Evolutionary conservation across 306 rosid species (phyloP).

Genomic region (Parietaria judaica): DNA sequence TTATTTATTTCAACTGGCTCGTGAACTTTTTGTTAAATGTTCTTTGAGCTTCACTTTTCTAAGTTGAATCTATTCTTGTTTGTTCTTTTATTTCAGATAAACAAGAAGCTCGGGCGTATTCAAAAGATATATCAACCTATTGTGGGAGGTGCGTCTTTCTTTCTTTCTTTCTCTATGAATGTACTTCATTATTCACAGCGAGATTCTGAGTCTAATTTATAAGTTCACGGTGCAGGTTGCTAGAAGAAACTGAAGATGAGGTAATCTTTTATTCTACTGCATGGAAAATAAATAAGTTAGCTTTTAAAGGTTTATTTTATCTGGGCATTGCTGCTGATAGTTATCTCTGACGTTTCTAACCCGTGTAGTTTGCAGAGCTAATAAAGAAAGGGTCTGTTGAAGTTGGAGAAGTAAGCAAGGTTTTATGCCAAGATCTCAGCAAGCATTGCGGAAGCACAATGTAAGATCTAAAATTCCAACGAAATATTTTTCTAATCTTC

Average conservation of each 20-base stretch:
- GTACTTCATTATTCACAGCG: neutral
- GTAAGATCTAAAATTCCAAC: slow-evolving; percentile 28
- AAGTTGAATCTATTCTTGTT: too few relatives aligned
- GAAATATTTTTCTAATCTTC: slow-evolving; percentile 5
- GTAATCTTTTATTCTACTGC: slow-evolving; percentile 29
- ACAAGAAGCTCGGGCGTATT: slow-evolving; percentile 81
- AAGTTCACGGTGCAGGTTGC: slow-evolving; percentile 53
- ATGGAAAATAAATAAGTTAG: neutral
- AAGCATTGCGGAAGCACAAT: slow-evolving; percentile 66
- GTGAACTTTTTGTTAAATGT: neutral
- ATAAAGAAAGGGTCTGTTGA: slow-evolving; percentile 71
- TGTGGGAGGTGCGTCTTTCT: slow-evolving; percentile 60
- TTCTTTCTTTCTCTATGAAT: neutral
- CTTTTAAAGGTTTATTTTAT: slow-evolving; percentile 13
- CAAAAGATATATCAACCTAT: slow-evolving; percentile 78
- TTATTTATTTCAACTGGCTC: too few relatives aligned
- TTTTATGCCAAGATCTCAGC: slow-evolving; percentile 85
- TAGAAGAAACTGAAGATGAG: slow-evolving; percentile 91
- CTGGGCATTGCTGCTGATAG: slow-evolving; percentile 3
- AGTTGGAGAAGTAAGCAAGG: slow-evolving; percentile 73
- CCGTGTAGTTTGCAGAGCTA: slow-evolving; percentile 66
- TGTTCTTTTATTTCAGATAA: slow-evolving; percentile 35
- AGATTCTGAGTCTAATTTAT: slow-evolving; percentile 26
- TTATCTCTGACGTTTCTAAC: slow-evolving; percentile 6
- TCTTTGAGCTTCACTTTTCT: neutral